phyloP scores from a whole-genome alignment of 768 basidiomycete species.

The Coprinopsis cinerea region DNA sequence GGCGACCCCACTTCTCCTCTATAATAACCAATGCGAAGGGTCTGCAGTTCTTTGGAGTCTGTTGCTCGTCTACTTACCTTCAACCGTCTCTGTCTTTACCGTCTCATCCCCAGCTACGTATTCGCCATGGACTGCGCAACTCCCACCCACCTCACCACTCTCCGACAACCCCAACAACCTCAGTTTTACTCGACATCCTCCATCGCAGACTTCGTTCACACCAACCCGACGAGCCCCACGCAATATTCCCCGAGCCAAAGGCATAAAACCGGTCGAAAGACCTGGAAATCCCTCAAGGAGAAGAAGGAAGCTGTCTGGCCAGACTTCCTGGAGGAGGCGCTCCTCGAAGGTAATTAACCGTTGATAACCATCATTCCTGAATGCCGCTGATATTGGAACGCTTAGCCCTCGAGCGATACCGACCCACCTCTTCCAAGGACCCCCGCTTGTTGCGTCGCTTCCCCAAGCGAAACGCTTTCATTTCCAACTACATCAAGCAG shows the following conservation, averaged over 20 bases:
- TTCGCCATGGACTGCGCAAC: background rate
- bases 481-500: constrained; percentile 55
- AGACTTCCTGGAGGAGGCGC: constrained; percentile 50
- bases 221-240: background rate
- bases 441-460: constrained; percentile 51
- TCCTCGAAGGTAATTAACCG: constrained; percentile 48
- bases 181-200: constrained; percentile 10
- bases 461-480: constrained; percentile 62
- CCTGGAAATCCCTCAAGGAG: constrained; percentile 51
- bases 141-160: background rate
- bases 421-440: constrained; percentile 45
- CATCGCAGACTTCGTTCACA: constrained; percentile 12
- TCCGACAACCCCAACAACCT: constrained; percentile 5
- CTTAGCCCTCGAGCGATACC: constrained; percentile 52
- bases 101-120: background rate
- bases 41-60: constrained; percentile 1
- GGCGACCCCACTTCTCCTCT: constrained; percentile 2
- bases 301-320: constrained; percentile 58
- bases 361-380: constrained; percentile 3
- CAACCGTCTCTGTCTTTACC: constrained; percentile 7
- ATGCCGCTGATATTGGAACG: constrained; percentile 9
- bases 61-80: background rate
- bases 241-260: constrained; percentile 8
- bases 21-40: constrained; percentile 6
- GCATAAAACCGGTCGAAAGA: constrained; percentile 46